Base-by-base conservation (phyloP, 805 yeast species). In the Schwanniomyces yamadae region DNA sequence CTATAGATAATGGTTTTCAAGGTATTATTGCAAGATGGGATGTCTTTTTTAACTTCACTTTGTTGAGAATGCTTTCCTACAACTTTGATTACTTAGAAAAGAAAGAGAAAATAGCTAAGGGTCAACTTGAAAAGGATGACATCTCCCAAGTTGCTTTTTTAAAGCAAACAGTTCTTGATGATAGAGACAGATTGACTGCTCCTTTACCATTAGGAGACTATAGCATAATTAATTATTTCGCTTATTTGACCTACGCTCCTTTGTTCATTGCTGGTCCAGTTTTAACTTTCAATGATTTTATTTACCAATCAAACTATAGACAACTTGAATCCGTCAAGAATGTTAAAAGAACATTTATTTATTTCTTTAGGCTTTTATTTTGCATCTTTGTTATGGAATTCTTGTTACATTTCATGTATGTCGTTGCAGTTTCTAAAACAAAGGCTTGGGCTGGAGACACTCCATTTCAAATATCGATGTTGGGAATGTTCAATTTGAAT, bases 221-320 rank as follows among this genome's bases (percentile, higher is more conserved):
- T 60, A 69, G 67, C 21, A 48, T 79, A n/a, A 34, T 59, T 28
- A 84, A 86, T 54, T 87, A 84, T 55, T 41, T 88, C 27, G 81
- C 95, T 0, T 93, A 89, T 54, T 57, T 86, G 22, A 63, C 83
- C 4, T 93, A 93, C 52, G 77, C 96, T 0, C 99, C 99, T 3
- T 64, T 93, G 31, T 86, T 85, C 60, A 81, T 93, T 48, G 97
- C 96, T 2, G 99, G 99, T 1, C 99, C 99, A 16, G 80, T 93
- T 12, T 55, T 93, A 27, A 85, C 98, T 0, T 93, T 85, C 68
- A 93, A 93, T 62, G 99, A 93, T 59, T 93, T 80, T 57, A 59
- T 84, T 27, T 81, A 82, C 48, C 99, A 93, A 63, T 68, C 82
- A 3, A 62, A 66, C 23, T 69, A 74, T 44, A 71, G 78, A 12